Conservation (phyloP, 345 rosid genomes). For the Brassica carinata region DNA sequence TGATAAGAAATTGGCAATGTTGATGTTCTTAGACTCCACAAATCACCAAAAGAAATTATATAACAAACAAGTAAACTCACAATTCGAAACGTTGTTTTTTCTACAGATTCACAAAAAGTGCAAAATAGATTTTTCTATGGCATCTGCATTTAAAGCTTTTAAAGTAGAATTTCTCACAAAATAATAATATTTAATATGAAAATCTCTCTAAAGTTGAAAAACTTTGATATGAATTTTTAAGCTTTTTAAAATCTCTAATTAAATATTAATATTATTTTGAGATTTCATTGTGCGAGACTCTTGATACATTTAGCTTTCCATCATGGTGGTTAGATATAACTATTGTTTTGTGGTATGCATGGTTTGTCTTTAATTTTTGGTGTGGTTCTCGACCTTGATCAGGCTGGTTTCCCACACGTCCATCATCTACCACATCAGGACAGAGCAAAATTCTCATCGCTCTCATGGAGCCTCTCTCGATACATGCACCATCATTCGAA, state of each 20-base stretch:
- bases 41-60: not conserved
- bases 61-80: not conserved
- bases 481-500: not conserved
- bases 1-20: not conserved
- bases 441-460: not conserved
- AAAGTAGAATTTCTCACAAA: too few species aligned
- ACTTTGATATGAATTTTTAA: too few species aligned
- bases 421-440: not conserved
- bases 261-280: too few species aligned
- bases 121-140: too few species aligned
- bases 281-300: too few species aligned
- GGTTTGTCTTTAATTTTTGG: not conserved
- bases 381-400: not conserved
- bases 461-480: not conserved
- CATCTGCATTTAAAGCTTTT: too few species aligned
- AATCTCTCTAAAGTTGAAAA: too few species aligned
- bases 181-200: not conserved
- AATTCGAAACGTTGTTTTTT: too few species aligned
- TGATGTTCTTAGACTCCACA: not conserved
- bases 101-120: not conserved
- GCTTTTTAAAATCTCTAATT: too few species aligned
- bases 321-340: too few species aligned
- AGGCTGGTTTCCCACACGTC: not conserved
- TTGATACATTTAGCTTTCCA: too few species aligned
- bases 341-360: not conserved